Base-by-base conservation (phyloP, 805 yeast species). In the Suhomyces sp. region DNA sequence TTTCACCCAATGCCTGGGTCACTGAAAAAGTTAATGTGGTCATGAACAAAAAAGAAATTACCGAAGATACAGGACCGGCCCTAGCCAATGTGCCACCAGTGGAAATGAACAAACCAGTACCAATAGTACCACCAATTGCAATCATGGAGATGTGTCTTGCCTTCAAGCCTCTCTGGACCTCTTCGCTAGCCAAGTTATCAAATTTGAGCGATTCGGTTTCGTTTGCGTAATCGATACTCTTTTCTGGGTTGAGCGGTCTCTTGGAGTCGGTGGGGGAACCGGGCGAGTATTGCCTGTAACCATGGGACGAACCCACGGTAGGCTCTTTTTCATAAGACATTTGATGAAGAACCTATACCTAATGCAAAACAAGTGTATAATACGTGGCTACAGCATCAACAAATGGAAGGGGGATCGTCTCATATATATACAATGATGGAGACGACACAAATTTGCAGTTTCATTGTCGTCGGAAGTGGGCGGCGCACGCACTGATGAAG, bases 81-180 rank as follows among this genome's bases (percentile, higher is more conserved):
- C 71, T 61, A 2, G 67, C 58, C 27, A 86, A 62, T 2, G 88
- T 83, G 3, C 77, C 62, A 4, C 84, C 75, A 40, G 85, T 79
- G 63, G 88, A 84, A 46, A 87, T 82, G 73, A 86, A 85, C 40
- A 86, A 73, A 65, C 92, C 92, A 2, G 91, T 85, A 60, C 92
- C 92, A 55, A 87, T 85, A 31, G 91, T 84, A 55, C 91, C 92
- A 55, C 92, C 93, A 19, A 86, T 73, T 45, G 91, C 89, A 59
- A 86, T 81, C 90, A 86, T 85, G 29, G 86, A 77, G 47, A 86
- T 79, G 60, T 85, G 90, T 61, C 93, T 75, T 17, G 84, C 80
- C 64, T 84, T 83, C 53, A 86, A 69, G 46, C 76, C 78, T 64
- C 91, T 73, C 60, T 80, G 79, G 51, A 82, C 84, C 59, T 80